phyloP scores from a whole-genome alignment of 1,284 basidiomycete genomes.

The Moesziomyces sp. region DNA sequence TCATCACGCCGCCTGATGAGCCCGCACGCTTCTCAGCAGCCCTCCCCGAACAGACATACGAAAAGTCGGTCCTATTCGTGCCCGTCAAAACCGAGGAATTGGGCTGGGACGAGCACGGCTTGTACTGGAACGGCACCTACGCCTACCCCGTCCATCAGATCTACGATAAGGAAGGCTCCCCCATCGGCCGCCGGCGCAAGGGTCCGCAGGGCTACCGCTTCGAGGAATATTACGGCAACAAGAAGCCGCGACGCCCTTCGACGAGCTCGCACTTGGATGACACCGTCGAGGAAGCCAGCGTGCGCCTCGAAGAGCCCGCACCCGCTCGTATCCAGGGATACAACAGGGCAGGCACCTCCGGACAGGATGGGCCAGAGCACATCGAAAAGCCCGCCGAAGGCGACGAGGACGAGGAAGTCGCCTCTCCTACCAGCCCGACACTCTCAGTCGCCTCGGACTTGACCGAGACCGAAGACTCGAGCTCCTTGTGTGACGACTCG shows the following conservation, averaged over 20 bases:
- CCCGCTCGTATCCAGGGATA: constrained; percentile 20
- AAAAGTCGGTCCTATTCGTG: constrained; percentile 55
- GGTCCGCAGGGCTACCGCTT: constrained; percentile 43
- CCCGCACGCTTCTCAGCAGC: constrained; percentile 28
- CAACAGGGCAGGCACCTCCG: background rate
- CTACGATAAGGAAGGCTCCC: constrained; percentile 35
- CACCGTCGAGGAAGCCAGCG: constrained; percentile 28
- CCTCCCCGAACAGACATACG: constrained; percentile 51
- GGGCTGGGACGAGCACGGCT: constrained; percentile 59
- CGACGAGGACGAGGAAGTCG: constrained; percentile 12
- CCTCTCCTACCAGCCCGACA: constrained; percentile 26
- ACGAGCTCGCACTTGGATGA: constrained; percentile 2
- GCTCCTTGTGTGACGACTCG: constrained; percentile 33
- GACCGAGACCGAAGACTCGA: constrained; percentile 24
- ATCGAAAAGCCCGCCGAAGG: background rate
- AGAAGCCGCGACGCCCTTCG: constrained; percentile 19
- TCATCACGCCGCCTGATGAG: constrained; percentile 48
- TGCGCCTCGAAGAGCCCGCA: constrained; percentile 37
- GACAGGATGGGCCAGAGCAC: constrained; percentile 1
- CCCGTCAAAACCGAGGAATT: constrained; percentile 61
- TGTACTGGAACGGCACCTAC: constrained; percentile 61
- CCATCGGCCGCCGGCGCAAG: constrained; percentile 41
- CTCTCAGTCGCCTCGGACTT: constrained; percentile 14
- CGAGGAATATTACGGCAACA: constrained; percentile 39
- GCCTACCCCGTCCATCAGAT: constrained; percentile 52